A percentile compares a stretch with the other conserved stretches of the same genome.
phyloP scores from a whole-genome alignment of 495 filamentous ascomycete species.

The Neurospora sp. region DNA sequence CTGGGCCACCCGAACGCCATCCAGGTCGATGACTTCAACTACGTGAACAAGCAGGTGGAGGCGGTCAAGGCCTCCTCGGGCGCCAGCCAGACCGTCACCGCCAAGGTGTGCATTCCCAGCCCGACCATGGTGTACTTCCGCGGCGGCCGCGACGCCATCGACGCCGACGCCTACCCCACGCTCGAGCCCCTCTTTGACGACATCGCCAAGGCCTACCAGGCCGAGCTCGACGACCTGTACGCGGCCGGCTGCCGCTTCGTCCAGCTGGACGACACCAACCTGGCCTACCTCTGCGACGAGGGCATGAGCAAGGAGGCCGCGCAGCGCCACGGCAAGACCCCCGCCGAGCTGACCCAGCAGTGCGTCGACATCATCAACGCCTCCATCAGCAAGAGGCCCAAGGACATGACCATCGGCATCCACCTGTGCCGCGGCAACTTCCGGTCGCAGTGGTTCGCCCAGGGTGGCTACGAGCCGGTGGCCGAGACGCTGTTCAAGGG shows the following conservation, averaged over 20 bases:
- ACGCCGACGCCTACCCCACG: constrained; percentile 42
- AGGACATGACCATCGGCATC: constrained; percentile 55
- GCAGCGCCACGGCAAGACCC: constrained; percentile 44
- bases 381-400: constrained; percentile 43
- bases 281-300: constrained; percentile 57
- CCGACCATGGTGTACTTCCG: constrained; percentile 62
- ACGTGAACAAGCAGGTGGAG: constrained; percentile 40
- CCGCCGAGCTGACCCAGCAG: constrained; percentile 45
- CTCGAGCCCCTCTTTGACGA: constrained; percentile 53
- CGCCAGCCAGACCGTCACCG: constrained; percentile 30
- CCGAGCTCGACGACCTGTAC: constrained; percentile 51
- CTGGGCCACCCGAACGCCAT: constrained; percentile 37
- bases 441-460: constrained; percentile 49
- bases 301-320: constrained; percentile 53
- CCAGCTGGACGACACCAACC: constrained; percentile 56
- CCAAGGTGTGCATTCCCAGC: constrained; percentile 55
- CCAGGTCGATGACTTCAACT: constrained; percentile 50
- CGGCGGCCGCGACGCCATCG: constrained; percentile 49
- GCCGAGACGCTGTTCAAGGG: constrained; percentile 55
- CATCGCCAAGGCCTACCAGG: constrained; percentile 50
- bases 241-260: constrained; percentile 52
- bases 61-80: constrained; percentile 9
- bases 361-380: constrained; percentile 57
- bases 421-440: constrained; percentile 58
- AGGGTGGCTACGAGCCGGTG: constrained; percentile 59